Percentiles rank a stretch among this genome's conserved stretches.
These are phyloP conservation scores for Psilocybe subaeruginosa DNA, from an alignment of 768 basidiomycete species.

Conservation along the genomic window DNA sequence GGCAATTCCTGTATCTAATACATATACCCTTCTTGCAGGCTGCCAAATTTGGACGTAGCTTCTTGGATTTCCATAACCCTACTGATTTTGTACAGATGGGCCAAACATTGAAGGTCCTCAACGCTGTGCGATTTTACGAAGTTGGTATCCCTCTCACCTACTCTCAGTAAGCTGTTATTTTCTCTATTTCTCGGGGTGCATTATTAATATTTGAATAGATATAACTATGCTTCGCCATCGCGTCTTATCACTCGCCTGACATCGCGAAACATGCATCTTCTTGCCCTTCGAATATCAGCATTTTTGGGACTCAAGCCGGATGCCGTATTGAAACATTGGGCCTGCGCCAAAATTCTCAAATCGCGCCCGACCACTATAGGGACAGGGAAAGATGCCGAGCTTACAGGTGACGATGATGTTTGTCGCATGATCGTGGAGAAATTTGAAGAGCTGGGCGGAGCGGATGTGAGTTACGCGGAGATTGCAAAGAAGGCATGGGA, in stretches of 20 bases:
- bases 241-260: constrained; percentile 84
- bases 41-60: constrained; percentile 95
- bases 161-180: constrained; percentile 64
- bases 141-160: constrained; percentile 94
- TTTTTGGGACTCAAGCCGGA: constrained; percentile 85
- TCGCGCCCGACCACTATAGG: constrained; percentile 63
- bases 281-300: constrained; percentile 88
- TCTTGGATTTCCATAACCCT: constrained; percentile 91
- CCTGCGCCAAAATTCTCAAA: constrained; percentile 84
- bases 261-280: constrained; percentile 85
- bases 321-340: constrained; percentile 94
- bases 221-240: constrained; percentile 77
- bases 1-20: not conserved
- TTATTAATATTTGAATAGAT: constrained; percentile 50
- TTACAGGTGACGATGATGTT: constrained; percentile 74
- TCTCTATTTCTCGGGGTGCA: not conserved
- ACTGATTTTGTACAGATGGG: constrained; percentile 93
- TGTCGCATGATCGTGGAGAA: constrained; percentile 88
- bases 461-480: constrained; percentile 89
- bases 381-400: constrained; percentile 54
- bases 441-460: constrained; percentile 79
- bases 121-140: constrained; percentile 89
- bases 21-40: constrained; percentile 51
- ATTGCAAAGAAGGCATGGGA: constrained; percentile 95
- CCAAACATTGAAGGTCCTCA: constrained; percentile 89